These are phyloP conservation scores for Moesziomyces sp. DNA, from an alignment of 1,284 basidiomycete species.

Conservation along the genomic window DNA sequence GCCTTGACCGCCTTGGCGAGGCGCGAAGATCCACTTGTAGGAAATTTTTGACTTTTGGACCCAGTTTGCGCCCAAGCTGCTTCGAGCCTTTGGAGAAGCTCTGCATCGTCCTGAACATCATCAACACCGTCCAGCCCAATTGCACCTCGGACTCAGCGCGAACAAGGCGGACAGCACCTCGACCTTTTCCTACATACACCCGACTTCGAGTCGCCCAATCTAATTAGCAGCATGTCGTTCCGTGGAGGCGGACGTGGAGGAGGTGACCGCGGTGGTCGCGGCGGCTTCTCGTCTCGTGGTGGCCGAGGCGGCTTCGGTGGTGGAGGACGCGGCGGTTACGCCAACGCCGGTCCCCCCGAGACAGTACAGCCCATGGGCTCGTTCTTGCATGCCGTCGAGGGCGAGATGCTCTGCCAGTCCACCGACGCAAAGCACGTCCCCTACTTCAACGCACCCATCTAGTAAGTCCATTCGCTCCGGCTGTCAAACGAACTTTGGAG, in stretches of 20 bases:
- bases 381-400: constrained; percentile 83
- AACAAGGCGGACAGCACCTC: background rate
- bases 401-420: constrained; percentile 95
- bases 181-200: background rate
- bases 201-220: background rate
- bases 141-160: background rate
- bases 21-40: constrained; percentile 6
- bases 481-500: no score
- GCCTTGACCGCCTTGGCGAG: constrained; percentile 1
- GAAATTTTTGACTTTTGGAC: constrained; percentile 47
- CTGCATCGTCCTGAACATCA: background rate
- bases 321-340: constrained; percentile 56
- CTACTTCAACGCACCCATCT: constrained; percentile 99
- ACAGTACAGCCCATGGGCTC: constrained; percentile 65
- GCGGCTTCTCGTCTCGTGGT: constrained; percentile 56
- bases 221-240: constrained; percentile 50
- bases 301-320: constrained; percentile 58
- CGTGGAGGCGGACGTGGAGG: constrained; percentile 56
- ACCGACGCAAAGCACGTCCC: constrained; percentile 77
- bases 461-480: constrained; percentile 68
- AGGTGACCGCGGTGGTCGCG: constrained; percentile 53
- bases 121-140: background rate
- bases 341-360: constrained; percentile 63
- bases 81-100: background rate
- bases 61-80: constrained; percentile 12